Base-by-base conservation (phyloP, 1,284 basidiomycete species). In the Papiliotrema laurentii region DNA sequence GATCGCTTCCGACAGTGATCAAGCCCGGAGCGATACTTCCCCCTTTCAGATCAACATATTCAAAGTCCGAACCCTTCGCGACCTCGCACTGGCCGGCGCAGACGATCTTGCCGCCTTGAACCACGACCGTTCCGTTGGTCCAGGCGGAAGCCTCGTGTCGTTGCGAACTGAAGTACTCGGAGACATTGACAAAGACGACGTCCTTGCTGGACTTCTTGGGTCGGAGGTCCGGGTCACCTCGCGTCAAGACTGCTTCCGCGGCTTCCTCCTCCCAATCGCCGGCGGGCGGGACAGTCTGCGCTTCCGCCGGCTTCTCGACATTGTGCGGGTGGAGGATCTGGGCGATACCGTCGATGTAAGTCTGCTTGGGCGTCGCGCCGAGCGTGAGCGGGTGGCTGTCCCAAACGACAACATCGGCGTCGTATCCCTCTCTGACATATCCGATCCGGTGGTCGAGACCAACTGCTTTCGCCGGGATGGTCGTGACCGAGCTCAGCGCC, bases 401-500 rank as follows among this genome's bases (percentile, higher is more conserved):
- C 89, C 90, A 93, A 4, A 93, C 77, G 16, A 91, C 87, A n/a
- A 93, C 59, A 68, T 92, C 69, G 31, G 72, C 71, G 52, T 72
- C 75, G 53, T 72, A 77, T 16, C 87, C 87, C 61, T 77, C 65
- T 48, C 81, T 79, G 30, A 92, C 71, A 59, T 78, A 84, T 1
- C 91, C 91, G 46, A 96, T 77, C 26, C 91, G 80, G 68, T 96
- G 89, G 50, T 83, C 84, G 50, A 87, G 75, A 1, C 90, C 91
- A 52, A 89, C 76, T 2, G 84, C 79, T 33, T 77, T 79, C 1
- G 91, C 89, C 1, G 91, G 83, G 11, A 83, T 85, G 1, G 84
- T 82, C 0, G 83, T 94, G 16, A 94, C 84, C 2, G 87, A 77
- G 3, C 83, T 78, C 10, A 74, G 50, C 0, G 72, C 63, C 25